These are phyloP conservation scores for Fusarium sterilihyphosum DNA, from an alignment of 2,329 filamentous ascomycete genomes.

Conservation along the genomic window DNA sequence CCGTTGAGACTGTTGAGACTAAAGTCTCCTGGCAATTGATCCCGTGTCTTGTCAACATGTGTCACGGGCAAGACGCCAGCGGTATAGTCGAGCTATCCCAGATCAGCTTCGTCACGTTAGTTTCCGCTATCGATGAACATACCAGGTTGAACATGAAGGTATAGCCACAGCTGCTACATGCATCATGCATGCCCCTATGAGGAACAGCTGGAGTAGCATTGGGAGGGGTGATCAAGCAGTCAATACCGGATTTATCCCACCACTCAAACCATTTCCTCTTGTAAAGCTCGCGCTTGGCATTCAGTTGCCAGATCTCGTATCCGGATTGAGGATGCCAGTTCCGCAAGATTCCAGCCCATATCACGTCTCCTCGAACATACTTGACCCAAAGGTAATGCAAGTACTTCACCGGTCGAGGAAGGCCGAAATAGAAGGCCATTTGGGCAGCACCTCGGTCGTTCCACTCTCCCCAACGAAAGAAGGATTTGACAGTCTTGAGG, in stretches of 20 bases:
- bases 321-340: conserved; percentile 79
- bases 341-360: conserved; percentile 82
- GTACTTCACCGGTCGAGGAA: conserved; percentile 80
- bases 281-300: conserved; percentile 79
- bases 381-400: conserved; percentile 91
- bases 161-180: conserved; percentile 88
- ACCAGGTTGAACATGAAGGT: conserved; percentile 93
- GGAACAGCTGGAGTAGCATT: conserved; percentile 92
- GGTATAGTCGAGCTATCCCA: conserved; percentile 79
- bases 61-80: conserved; percentile 86
- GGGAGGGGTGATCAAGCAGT: conserved; percentile 84
- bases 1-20: conserved; percentile 75
- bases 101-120: neutral
- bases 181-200: conserved; percentile 86
- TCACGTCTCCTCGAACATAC: conserved; percentile 77
- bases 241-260: conserved; percentile 79
- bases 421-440: conserved; percentile 76
- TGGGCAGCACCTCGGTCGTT: conserved; percentile 81
- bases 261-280: conserved; percentile 83
- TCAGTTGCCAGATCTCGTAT: conserved; percentile 84
- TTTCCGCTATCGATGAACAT: conserved; percentile 45
- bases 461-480: conserved; percentile 80
- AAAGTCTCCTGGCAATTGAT: conserved; percentile 71
- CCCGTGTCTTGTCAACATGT: conserved; percentile 76
- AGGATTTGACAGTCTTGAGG: conserved; percentile 79